Base-by-base conservation (phyloP, 768 basidiomycete genomes). In the Leccinellum albellum region DNA sequence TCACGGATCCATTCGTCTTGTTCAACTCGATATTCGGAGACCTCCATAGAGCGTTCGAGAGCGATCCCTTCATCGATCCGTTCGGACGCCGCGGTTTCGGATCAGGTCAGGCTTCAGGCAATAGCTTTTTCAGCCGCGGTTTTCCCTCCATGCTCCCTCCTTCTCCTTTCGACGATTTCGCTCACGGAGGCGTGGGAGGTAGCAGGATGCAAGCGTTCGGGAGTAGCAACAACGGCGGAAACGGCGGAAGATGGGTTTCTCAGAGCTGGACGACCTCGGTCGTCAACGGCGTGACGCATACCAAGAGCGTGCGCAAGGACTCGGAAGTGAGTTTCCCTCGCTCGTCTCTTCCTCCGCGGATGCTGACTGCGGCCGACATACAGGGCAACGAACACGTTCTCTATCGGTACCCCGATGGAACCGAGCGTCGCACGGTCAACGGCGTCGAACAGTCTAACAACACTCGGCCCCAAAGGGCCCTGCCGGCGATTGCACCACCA, bases 311-410 rank as follows among this genome's bases (percentile, higher is more conserved):
- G 74, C 80, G 69, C 66, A 78, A 59, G 67, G 88, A 91, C 64
- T 77, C 75, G 40, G 68, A 84, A 35, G 89, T 89, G 64, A 62
- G 85, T 49, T 48, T 14, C 53, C 5, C 17, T 42, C 37, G n/a
- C n/a, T 40, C 37, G 35, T 52, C 31, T 40, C 7, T 35, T 26
- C 15, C 9, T n/a, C 13, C 23, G 23, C 3, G 50, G 53, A 44
- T 32, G 32, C 52, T 54, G 53, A 53, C 42, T 32, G 40, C 63
- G 50, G 50, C 54, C n/a, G 28, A 20, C 28, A 49, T 46, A 3
- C 59, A 91, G 89, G 89, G 89, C 3, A 89, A 89, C 61, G 87
- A 89, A 63, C 87, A 90, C 67, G 74, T 87, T 48, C 84, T 80
- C 13, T 82, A 83, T 51, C 83, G 77, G 8, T 81, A 79, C 55